Evolutionary conservation across 1,139 yeast species (phyloP), one percentile per base, ranked within the genome.

Genomic region (Oligophagozyma castellii): DNA sequence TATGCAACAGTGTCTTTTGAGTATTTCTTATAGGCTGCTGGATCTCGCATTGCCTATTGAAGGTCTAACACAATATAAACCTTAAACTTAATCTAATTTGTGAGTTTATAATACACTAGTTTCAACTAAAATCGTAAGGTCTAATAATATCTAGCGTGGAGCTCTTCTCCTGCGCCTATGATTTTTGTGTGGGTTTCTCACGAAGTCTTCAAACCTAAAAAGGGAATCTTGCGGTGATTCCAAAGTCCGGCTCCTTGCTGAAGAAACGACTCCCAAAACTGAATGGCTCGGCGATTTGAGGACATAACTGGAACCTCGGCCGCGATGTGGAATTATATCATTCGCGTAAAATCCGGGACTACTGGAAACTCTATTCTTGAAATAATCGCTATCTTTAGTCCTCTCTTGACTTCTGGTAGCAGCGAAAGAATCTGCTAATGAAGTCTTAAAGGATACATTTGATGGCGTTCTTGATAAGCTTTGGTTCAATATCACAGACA

Each of bases 381-480:
- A 18, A 18, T 7, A 7, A 18, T 7, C 10, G 20, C 10, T 18
- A 7, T 18, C 20, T 18, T 18, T 18, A 7, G 20, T 7, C 7
- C 20, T 18, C 7, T 18, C 20, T 7, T 18, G 20, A 7, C 39
- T 35, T 22, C 42, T 35, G 25, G 32, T 44, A 12, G 56, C 42
- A 12, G 50, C 66, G 40, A 68, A 67, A 3, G 75, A 65, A 38
- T 73, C 81, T 0, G 76, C 84, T 42, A 80, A 59, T 19, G 79
- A 69, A 5, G 77, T 73, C 46, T 75, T 74, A 59, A 80, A 81
- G 2, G 92, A 77, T 2, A 80, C 61, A 28, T 73, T 74, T 1
- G 93, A 77, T 12, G 80, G 74, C 0, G 84, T 73, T 37, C 86
- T 58, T 2, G 83, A 83, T 48, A 80, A 62, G 36, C 84, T 76